Evolutionary conservation across 2,329 filamentous ascomycete genomes (phyloP).

Genomic region (Exophiala calicioides): DNA sequence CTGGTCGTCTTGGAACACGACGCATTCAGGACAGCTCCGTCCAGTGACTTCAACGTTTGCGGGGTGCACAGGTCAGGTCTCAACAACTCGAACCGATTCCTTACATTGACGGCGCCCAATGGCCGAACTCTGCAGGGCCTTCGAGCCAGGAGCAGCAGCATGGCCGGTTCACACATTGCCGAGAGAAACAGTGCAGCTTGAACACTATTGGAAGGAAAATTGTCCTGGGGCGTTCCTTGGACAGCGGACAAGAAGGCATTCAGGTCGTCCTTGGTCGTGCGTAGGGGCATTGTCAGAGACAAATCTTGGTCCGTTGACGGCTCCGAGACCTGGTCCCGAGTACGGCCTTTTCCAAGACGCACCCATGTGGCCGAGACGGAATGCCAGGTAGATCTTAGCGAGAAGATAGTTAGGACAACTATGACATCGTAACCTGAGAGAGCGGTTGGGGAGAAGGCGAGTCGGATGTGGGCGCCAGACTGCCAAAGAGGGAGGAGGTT

Average conservation of each 20-base stretch:
- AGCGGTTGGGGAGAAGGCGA: slow-evolving; percentile 3
- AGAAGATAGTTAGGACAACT: not conserved
- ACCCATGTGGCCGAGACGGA: not conserved
- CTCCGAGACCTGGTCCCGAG: not conserved
- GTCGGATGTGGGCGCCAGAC: not conserved
- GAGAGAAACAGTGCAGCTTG: slow-evolving; percentile 13
- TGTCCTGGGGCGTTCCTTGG: not conserved
- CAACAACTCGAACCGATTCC: slow-evolving; percentile 21
- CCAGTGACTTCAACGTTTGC: not conserved
- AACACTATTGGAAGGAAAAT: not conserved
- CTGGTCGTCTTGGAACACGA: slow-evolving; percentile 3
- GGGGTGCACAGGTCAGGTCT: slow-evolving; percentile 12
- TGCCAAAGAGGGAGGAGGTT: slow-evolving; percentile 1
- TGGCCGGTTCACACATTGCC: slow-evolving; percentile 23
- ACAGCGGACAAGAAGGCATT: slow-evolving; percentile 2
- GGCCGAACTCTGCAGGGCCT: slow-evolving; percentile 12
- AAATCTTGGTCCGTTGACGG: not conserved
- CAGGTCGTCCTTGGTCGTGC: slow-evolving; percentile 2
- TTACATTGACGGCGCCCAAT: slow-evolving; percentile 21
- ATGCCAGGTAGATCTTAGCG: slow-evolving; percentile 1
- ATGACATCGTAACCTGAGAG: slow-evolving; percentile 1
- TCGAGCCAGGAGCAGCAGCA: slow-evolving; percentile 21
- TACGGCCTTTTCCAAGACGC: not conserved
- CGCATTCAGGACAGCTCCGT: slow-evolving; percentile 1
- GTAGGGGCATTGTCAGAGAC: slow-evolving; percentile 10